Evolutionary conservation across 441 rosid species (phyloP), one percentile per base, ranked within the genome.

Genomic region (Erodium trifolium): DNA sequence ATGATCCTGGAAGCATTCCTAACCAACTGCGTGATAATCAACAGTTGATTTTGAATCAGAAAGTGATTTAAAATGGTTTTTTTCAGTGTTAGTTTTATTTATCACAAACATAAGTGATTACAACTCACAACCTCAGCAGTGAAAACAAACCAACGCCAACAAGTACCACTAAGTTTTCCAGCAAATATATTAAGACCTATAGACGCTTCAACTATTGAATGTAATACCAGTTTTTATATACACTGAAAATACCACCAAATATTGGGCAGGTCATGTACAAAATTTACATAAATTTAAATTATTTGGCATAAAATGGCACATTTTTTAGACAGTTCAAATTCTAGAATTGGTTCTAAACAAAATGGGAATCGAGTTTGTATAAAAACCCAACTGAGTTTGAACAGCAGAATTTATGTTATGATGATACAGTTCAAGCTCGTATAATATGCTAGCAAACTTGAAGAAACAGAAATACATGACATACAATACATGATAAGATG

Each of bases 1-100:
- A 94, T 14, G 97, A 82, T 65, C 99, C 99, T 16, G 99, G 97
- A 79, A 93, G 96, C 99, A 93, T 93, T 66, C 97, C 98, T 66
- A 93, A 75, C 98, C 98, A 93, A 78, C 98, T 93, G 85, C 84
- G 82, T 34, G 69, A 66, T 60, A 47, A 67, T 34, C 64, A 73
- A 16, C 41, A 29, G 49, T 39, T 64, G 53, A 67, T 76, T 68
- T 65, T 67, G 6, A 62, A 66, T 69, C 67, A 73, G 70, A 59
- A 72, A 43, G 62, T 55, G 62, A 55, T 17, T 55, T 55, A 17
- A 5, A n/a, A 5, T n/a, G 60, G 7, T 1, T 53, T 53, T 53
- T 23, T 51, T 14, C 16, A 12, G 18, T 51, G n/a, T 51, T n/a
- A 37, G 2, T 41, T 41, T 7, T 41, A 9, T 41, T 41, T 9